These are phyloP conservation scores for Blastobotrys arbuscula DNA, from an alignment of 1,139 yeast genomes.

Conservation along the genomic window DNA sequence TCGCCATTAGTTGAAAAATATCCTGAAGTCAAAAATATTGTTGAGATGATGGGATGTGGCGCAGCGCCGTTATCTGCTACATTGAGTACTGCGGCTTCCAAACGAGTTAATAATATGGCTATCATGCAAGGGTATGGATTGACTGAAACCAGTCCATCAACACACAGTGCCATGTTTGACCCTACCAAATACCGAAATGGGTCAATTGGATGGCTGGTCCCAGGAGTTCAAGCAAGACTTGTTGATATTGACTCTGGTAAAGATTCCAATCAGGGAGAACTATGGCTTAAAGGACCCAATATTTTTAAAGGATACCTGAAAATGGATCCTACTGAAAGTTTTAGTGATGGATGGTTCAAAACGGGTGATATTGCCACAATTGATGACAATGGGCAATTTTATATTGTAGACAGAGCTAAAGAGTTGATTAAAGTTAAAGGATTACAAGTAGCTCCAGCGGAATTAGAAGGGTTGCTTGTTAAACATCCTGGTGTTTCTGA, in stretches of 20 bases:
- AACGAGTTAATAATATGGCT: slow-evolving; percentile 17
- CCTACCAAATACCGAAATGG: slow-evolving; percentile 18
- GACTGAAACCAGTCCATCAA: slow-evolving; percentile 38
- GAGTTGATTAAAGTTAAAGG: slow-evolving; percentile 81
- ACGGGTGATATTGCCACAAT: slow-evolving; percentile 74
- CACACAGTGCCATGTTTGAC: not conserved
- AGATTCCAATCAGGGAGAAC: slow-evolving; percentile 46
- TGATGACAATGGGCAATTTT: slow-evolving; percentile 48
- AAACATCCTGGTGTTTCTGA: slow-evolving; percentile 37
- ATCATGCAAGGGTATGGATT: slow-evolving; percentile 68
- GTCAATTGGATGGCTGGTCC: slow-evolving; percentile 45
- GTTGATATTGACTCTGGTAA: slow-evolving; percentile 40
- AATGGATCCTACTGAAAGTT: slow-evolving; percentile 42
- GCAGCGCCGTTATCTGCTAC: slow-evolving; percentile 37
- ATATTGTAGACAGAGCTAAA: slow-evolving; percentile 69
- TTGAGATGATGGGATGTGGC: slow-evolving; percentile 30
- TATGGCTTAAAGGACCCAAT: slow-evolving; percentile 67
- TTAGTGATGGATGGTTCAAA: slow-evolving; percentile 61
- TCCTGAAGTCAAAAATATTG: slow-evolving; percentile 21
- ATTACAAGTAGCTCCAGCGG: slow-evolving; percentile 79
- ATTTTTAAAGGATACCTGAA: slow-evolving; percentile 57
- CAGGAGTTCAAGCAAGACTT: slow-evolving; percentile 44
- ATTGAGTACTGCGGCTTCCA: slow-evolving; percentile 25
- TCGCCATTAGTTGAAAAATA: slow-evolving; percentile 32
- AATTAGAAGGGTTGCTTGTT: slow-evolving; percentile 60